phyloP scores from a whole-genome alignment of 192 early-diverging fungal genomes.

The Linnemannia elongata region DNA sequence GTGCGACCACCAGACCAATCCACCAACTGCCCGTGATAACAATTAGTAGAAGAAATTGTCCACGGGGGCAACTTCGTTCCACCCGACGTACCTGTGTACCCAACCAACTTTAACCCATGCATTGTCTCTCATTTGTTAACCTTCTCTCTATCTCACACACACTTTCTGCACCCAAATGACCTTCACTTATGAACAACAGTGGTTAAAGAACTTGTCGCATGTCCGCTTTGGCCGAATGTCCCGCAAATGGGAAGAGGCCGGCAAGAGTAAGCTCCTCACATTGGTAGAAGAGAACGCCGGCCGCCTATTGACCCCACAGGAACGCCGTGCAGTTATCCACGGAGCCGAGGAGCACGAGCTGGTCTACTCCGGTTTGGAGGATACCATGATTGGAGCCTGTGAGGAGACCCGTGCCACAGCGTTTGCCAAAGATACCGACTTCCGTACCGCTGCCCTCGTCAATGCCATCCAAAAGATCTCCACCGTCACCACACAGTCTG shows the following conservation, averaged over 20 bases:
- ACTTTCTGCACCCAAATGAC: background rate
- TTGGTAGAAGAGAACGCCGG: slow-evolving; percentile 85
- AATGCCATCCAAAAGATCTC: slow-evolving; percentile 91
- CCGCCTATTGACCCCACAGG: slow-evolving; percentile 76
- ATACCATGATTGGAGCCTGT: slow-evolving; percentile 88
- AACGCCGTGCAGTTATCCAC: slow-evolving; percentile 82
- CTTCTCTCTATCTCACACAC: background rate
- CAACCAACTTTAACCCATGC: background rate
- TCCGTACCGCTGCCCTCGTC: slow-evolving; percentile 81
- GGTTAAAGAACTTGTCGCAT: slow-evolving; percentile 89
- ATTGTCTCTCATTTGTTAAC: background rate
- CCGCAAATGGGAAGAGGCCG: slow-evolving; percentile 85
- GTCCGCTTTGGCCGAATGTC: slow-evolving; percentile 90
- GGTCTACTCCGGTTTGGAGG: slow-evolving; percentile 87
- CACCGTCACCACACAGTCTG: slow-evolving; percentile 78
- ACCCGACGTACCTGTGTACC: background rate
- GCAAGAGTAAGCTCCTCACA: slow-evolving; percentile 75
- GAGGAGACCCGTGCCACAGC: slow-evolving; percentile 81
- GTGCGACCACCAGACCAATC: background rate
- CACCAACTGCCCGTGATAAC: background rate
- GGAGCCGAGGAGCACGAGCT: slow-evolving; percentile 89
- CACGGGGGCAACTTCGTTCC: background rate
- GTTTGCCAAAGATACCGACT: slow-evolving; percentile 73
- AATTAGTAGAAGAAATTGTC: background rate
- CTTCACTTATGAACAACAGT: slow-evolving; percentile 59